Evolutionary conservation across 345 rosid species (phyloP).

Genomic region (Brassica rapa): DNA sequence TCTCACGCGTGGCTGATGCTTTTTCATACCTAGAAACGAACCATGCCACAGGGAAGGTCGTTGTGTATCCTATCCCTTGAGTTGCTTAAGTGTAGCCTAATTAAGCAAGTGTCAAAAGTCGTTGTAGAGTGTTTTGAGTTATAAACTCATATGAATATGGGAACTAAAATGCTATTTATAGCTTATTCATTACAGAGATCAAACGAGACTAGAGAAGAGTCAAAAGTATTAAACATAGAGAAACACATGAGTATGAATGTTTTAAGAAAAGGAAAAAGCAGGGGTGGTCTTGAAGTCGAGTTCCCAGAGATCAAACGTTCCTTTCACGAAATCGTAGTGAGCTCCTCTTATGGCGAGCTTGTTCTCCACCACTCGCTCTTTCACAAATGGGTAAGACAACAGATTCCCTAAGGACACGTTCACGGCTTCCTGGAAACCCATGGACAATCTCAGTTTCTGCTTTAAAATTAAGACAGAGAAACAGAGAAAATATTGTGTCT

Average conservation of each 20-base stretch:
- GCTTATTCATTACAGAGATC: constrained; percentile 20
- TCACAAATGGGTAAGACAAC: constrained; percentile 78
- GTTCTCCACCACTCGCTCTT: constrained; percentile 57
- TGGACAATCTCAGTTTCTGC: neutral
- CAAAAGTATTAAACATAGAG: neutral
- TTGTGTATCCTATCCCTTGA: constrained; percentile 73
- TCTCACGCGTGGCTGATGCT: constrained; percentile 63
- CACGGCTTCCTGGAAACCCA: constrained; percentile 62
- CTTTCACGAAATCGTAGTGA: constrained; percentile 71
- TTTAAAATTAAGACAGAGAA: neutral
- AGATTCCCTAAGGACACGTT: constrained; percentile 74
- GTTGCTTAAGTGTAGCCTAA: constrained; percentile 2
- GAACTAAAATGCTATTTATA: constrained; percentile 10
- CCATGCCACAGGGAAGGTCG: constrained; percentile 76
- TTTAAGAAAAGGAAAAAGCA: constrained; percentile 35
- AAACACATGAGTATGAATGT: neutral
- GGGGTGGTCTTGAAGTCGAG: constrained; percentile 56
- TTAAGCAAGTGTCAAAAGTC: constrained; percentile 12
- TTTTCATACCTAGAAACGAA: constrained; percentile 85
- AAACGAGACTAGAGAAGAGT: neutral
- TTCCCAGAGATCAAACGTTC: constrained; percentile 75
- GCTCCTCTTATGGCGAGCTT: constrained; percentile 61
- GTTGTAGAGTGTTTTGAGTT: constrained; percentile 9
- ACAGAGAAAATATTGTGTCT: neutral
- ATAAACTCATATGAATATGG: constrained; percentile 23